Evolutionary conservation across 192 early-diverging fungal genomes (phyloP), one percentile per base, ranked within the genome.

Genomic region (Gonapodya prolifera): DNA sequence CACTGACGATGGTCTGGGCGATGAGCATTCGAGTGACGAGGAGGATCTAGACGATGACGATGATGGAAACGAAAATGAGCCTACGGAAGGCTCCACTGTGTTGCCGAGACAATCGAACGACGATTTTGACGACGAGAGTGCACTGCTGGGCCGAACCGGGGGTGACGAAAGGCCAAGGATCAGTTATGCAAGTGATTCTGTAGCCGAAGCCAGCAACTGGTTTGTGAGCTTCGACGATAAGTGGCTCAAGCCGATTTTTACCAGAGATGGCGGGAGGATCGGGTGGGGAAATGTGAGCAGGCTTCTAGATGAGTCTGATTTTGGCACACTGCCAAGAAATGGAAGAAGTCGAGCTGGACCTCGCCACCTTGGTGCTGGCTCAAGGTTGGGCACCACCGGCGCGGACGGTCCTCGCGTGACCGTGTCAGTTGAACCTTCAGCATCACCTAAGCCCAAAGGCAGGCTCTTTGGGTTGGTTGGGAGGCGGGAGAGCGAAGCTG

Each of bases 221-320:
- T 94, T 94, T 82, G 84, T 94, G 30, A 89, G 87, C 17, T 94
- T 94, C 85, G 93, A 94, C 83, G 87, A 92, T 75, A 85, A 85
- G 77, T 94, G 87, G 81, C 81, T 94, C 1, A 94, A 93, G 78
- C 93, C 93, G n/a, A 81, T 94, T 70, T 92, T 94, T 79, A 91
- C 91, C 2, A 71, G 29, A 80, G 32, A 80, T 75, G 29, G 77
- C 23, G 45, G 45, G 8, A 8, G 45, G 45, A 8, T 61, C 23
- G 45, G 45, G 8, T 61, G 45, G 45, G 45, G 45, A 61, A 8
- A 61, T 61, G 45, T 61, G 45, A 23, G 23, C 45, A 23, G 45
- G 8, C 45, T 61, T 16, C 45, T 61, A 23, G 23, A 61, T 23
- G 45, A 61, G 8, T 16, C 8, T 61, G 45, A 61, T 61, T 61